Percentiles rank a stretch among this genome's conserved stretches.
Evolutionary conservation across 2,329 filamentous ascomycete genomes (phyloP).

Genomic region (Monosporascus sp.): DNA sequence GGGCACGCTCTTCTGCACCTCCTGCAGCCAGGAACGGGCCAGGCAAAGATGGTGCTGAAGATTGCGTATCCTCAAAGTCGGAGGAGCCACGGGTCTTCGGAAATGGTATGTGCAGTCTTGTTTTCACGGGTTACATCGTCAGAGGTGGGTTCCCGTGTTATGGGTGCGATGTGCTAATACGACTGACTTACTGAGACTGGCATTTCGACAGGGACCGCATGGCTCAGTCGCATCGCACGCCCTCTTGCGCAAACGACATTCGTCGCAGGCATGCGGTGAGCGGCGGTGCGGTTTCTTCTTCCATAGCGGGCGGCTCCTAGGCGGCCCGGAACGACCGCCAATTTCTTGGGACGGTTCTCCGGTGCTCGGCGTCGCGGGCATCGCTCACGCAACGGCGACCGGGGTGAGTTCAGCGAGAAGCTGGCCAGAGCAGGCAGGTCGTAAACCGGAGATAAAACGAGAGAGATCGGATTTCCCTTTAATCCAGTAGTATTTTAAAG

Average conservation of each 20-base stretch:
- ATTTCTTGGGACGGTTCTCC: background rate
- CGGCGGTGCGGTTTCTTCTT: slow-evolving; percentile 4
- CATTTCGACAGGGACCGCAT: slow-evolving; percentile 3
- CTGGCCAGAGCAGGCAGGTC: background rate
- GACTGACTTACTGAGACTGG: slow-evolving; percentile 1
- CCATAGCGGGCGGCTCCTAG: background rate
- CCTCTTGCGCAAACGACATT: slow-evolving; percentile 4
- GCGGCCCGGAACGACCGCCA: background rate
- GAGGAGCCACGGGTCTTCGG: slow-evolving; percentile 2
- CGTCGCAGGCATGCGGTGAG: slow-evolving; percentile 5
- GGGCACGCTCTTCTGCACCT: slow-evolving; percentile 2
- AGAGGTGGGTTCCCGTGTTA: background rate
- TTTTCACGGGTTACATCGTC: background rate
- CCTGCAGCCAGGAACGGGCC: slow-evolving; percentile 4
- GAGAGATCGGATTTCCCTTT: no score
- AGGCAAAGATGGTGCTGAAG: slow-evolving; percentile 4
- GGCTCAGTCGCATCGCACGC: slow-evolving; percentile 2
- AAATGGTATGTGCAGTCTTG: slow-evolving; percentile 5
- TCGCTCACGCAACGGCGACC: background rate
- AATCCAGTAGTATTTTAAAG: no score
- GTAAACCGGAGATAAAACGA: no score
- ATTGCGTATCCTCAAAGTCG: slow-evolving; percentile 3
- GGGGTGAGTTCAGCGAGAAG: background rate
- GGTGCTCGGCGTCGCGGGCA: background rate
- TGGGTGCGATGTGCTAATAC: no score